phyloP scores from a whole-genome alignment of 129 eudicot genomes.

The Arctium minus region DNA sequence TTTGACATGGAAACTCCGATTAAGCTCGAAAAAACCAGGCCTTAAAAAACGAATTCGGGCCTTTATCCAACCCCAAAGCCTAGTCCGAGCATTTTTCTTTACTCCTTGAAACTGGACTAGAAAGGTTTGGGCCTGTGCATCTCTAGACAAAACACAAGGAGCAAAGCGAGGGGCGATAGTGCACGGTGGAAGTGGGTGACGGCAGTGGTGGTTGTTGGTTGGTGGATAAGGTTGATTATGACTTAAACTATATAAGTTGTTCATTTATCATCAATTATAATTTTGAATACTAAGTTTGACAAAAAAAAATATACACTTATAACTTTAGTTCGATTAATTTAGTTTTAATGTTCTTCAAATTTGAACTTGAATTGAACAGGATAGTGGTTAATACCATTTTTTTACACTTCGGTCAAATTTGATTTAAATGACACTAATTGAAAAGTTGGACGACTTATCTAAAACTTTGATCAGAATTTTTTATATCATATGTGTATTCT shows the following conservation, averaged over 20 bases:
- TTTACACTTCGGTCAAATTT: no score
- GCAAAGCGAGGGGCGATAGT: not conserved
- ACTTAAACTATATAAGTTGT: not conserved
- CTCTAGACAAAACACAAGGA: not conserved
- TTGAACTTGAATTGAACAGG: not conserved
- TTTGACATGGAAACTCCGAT: no score
- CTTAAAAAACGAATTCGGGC: no score
- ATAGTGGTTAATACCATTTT: not conserved
- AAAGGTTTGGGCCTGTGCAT: not conserved
- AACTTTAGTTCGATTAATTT: no score
- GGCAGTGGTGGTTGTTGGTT: not conserved
- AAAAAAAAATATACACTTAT: no score
- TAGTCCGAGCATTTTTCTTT: no score
- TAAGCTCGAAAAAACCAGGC: no score
- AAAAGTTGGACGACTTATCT: no score
- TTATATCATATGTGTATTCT: no score
- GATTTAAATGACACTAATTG: not conserved
- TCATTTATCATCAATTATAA: no score
- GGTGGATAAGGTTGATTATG: not conserved
- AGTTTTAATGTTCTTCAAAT: no score
- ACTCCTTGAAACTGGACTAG: not conserved
- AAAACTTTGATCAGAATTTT: no score
- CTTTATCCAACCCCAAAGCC: not conserved
- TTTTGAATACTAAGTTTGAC: not conserved
- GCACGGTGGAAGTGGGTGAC: not conserved